These are phyloP conservation scores for Dioszegia crocea DNA, from an alignment of 768 basidiomycete genomes.

Conservation along the genomic window DNA sequence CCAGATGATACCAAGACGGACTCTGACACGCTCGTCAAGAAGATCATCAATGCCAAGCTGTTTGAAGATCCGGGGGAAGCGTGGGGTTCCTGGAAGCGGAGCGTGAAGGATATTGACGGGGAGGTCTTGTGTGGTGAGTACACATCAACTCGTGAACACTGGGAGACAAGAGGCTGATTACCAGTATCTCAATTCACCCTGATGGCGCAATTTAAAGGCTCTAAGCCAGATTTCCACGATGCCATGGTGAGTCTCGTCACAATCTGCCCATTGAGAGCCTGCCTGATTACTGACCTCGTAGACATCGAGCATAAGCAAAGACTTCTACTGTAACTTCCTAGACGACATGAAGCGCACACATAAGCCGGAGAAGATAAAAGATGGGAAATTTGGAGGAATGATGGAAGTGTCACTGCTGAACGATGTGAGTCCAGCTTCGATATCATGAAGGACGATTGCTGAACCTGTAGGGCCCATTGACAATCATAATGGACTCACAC, in stretches of 20 bases:
- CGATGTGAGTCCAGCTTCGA: conserved; percentile 58
- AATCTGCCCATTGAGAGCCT: conserved; percentile 14
- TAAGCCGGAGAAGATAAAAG: conserved; percentile 71
- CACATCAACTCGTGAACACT: not conserved
- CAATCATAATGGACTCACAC: conserved; percentile 23
- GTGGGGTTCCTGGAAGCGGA: conserved; percentile 66
- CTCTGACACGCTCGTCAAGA: conserved; percentile 67
- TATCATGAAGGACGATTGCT: not conserved
- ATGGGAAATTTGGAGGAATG: conserved; percentile 94
- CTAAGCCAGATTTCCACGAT: conserved; percentile 63
- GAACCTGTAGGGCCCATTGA: conserved; percentile 38
- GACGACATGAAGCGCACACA: conserved; percentile 65
- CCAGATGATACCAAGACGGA: conserved; percentile 78
- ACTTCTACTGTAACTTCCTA: conserved; percentile 69
- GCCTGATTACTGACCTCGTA: conserved; percentile 42
- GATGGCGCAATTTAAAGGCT: conserved; percentile 79
- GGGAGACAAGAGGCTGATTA: not conserved
- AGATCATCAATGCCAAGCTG: conserved; percentile 71
- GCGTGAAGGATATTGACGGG: conserved; percentile 79
- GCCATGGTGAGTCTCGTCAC: conserved; percentile 69
- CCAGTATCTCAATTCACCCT: conserved; percentile 84
- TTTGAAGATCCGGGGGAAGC: conserved; percentile 54
- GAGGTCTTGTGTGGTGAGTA: conserved; percentile 74
- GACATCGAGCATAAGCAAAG: conserved; percentile 64
- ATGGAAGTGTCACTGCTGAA: conserved; percentile 85